Evolutionary conservation across 2,329 filamentous ascomycete species (phyloP).

Genomic region (Lecanicillium sp.): DNA sequence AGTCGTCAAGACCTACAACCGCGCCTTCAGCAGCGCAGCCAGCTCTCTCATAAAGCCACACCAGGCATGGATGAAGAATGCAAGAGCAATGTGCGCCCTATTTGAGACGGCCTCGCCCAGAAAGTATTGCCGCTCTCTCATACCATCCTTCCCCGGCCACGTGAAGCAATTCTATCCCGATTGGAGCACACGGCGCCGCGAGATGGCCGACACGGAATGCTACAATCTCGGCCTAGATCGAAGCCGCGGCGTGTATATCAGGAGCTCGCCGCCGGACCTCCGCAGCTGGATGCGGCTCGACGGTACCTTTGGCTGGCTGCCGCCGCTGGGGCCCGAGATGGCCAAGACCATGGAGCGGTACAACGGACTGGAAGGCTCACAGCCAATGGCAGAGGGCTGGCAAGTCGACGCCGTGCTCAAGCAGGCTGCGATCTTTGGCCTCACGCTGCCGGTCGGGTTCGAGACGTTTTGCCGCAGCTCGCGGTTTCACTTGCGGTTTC

Average conservation of each 20-base stretch:
- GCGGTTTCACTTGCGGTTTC: not conserved
- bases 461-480: conserved; percentile 4
- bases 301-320: conserved; percentile 5
- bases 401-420: not conserved
- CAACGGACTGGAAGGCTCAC: not conserved
- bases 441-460: conserved; percentile 3
- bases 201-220: too few relatives aligned
- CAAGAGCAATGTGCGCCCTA: too few relatives aligned
- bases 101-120: too few relatives aligned
- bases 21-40: too few relatives aligned
- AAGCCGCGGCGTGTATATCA: not conserved
- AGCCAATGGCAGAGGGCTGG: not conserved
- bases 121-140: too few relatives aligned
- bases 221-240: not conserved
- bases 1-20: too few relatives aligned
- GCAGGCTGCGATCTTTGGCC: not conserved
- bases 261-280: conserved; percentile 6
- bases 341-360: not conserved
- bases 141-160: too few relatives aligned
- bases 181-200: too few relatives aligned
- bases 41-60: too few relatives aligned
- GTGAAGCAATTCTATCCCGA: too few relatives aligned
- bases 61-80: too few relatives aligned
- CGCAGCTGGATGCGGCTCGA: conserved; percentile 4
- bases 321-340: not conserved